Percentiles rank a stretch among this genome's conserved stretches.
phyloP scores from a whole-genome alignment of 2,329 filamentous ascomycete species.

The Ophiostoma australiae region DNA sequence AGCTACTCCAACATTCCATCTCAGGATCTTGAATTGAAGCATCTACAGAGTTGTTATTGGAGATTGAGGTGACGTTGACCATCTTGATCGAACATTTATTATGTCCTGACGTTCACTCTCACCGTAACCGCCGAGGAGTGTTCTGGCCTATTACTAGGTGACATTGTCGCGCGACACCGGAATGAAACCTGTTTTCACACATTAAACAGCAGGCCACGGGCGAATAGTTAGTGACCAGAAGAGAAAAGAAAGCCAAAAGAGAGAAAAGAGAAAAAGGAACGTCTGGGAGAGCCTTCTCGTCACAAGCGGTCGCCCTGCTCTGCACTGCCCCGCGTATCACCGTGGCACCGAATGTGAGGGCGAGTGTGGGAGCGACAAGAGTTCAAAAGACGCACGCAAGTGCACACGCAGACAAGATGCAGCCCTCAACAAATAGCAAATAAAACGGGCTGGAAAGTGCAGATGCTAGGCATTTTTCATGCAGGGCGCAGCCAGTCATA shows the following conservation, averaged over 20 bases:
- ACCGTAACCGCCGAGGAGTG: neutral
- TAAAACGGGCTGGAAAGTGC: neutral
- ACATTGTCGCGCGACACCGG: neutral
- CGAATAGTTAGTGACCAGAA: neutral
- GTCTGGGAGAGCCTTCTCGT: neutral
- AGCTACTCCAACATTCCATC: too few relatives aligned
- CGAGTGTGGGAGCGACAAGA: neutral
- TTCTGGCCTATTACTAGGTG: neutral
- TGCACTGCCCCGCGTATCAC: neutral
- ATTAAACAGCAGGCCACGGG: neutral
- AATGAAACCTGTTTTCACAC: neutral
- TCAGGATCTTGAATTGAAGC: too few relatives aligned
- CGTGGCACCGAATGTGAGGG: neutral
- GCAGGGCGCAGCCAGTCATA: neutral
- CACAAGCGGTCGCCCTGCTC: neutral
- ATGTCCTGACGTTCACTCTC: neutral
- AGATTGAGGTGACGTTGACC: too few relatives aligned
- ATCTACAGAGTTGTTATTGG: too few relatives aligned
- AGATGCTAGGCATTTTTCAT: neutral
- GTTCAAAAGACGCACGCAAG: neutral
- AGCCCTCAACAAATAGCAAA: neutral
- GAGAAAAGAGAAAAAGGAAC: neutral
- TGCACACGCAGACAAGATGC: neutral
- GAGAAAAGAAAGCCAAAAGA: neutral
- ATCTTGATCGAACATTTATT: too few relatives aligned